These are phyloP conservation scores for Kregervanrija fluxuum DNA, from an alignment of 805 yeast species.

Conservation along the genomic window DNA sequence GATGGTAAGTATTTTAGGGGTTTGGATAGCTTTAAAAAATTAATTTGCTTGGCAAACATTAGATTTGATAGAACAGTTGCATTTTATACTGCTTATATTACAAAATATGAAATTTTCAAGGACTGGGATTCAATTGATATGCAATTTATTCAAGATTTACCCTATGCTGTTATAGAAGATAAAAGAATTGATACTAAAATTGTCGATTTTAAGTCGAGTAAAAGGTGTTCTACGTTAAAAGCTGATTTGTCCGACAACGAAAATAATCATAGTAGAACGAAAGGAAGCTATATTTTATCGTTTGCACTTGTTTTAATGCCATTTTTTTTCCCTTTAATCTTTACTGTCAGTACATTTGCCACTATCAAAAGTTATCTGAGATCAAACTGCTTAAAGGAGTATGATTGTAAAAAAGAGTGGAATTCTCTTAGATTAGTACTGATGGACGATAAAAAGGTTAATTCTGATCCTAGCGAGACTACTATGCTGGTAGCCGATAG, in stretches of 20 bases:
- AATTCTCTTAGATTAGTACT: not conserved
- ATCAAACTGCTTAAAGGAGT: constrained; percentile 5
- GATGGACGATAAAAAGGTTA: constrained; percentile 4
- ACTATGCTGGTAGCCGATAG: not conserved
- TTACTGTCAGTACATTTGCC: constrained; percentile 20
- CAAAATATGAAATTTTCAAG: constrained; percentile 67
- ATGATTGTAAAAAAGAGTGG: constrained; percentile 10
- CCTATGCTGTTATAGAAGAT: constrained; percentile 30
- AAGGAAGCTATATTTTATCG: constrained; percentile 2
- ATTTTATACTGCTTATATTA: constrained; percentile 75
- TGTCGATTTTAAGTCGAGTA: constrained; percentile 40
- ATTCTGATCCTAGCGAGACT: not conserved
- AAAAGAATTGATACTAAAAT: constrained; percentile 37
- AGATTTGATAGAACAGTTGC: constrained; percentile 83
- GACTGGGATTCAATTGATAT: constrained; percentile 41
- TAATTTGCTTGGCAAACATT: constrained; percentile 64
- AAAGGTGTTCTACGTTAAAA: not conserved
- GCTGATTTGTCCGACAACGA: not conserved
- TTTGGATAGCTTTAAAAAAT: constrained; percentile 46
- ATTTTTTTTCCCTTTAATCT: constrained; percentile 19
- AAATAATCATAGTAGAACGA: not conserved
- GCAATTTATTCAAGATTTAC: constrained; percentile 39
- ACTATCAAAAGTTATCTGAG: constrained; percentile 20
- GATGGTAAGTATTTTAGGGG: constrained; percentile 45
- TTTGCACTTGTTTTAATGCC: constrained; percentile 4